phyloP scores from a whole-genome alignment of 345 rosid species.

The Citrus reticulata region DNA sequence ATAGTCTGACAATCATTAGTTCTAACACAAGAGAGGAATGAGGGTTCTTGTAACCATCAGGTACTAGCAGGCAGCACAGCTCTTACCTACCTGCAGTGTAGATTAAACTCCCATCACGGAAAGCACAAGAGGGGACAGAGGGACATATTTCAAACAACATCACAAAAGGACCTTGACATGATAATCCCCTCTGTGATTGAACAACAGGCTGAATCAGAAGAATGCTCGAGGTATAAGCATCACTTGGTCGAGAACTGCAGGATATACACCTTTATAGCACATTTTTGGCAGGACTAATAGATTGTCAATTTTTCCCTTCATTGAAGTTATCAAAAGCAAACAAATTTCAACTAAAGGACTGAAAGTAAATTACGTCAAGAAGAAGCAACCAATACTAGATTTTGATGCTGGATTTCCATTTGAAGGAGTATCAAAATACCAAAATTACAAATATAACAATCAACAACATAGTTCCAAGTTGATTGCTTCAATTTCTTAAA shows the following conservation, averaged over 20 bases:
- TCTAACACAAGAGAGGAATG: neutral
- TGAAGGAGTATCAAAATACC: neutral
- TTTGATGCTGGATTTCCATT: conserved; percentile 1
- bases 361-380: neutral
- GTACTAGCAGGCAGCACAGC: neutral
- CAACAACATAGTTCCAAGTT: neutral
- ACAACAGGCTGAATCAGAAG: neutral
- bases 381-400: neutral
- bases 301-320: neutral
- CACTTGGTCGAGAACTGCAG: neutral
- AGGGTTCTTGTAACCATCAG: neutral
- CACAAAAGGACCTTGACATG: neutral
- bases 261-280: neutral
- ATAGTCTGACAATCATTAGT: neutral
- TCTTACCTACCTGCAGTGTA: neutral
- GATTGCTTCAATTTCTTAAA: neutral
- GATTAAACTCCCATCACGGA: neutral
- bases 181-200: neutral
- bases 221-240: neutral
- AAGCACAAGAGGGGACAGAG: neutral
- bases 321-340: neutral
- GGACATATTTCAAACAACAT: neutral
- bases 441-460: neutral
- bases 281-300: neutral
- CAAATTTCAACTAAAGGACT: neutral